Evolutionary conservation across 2,329 filamentous ascomycete genomes (phyloP), one percentile per base, ranked within the genome.

Genomic region (Stemphylium beticola): DNA sequence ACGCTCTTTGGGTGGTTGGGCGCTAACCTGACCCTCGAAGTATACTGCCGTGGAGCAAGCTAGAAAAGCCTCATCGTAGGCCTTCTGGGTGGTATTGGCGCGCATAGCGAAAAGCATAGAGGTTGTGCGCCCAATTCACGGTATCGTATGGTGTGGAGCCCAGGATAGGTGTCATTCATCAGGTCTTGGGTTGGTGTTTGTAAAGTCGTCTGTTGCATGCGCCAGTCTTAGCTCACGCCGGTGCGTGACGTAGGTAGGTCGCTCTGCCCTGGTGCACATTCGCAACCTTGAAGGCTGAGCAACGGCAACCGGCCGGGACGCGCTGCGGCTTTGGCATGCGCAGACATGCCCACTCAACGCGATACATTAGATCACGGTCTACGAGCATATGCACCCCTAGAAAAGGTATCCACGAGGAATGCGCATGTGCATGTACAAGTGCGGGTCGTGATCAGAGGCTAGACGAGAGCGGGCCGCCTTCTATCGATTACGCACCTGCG

Each of bases 21-120:
- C 64, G 62, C 78, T 47, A 29, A 96, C 92, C 85, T 96, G 89
- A 74, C 89, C 87, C 79, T 99, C 95, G 76, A 96, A 97, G 78
- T 96, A 97, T 48, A 96, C 91, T 34, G 93, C 93, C 1, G 93
- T 98, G 12, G 93, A 97, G 78, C 93, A 97, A 72, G 89, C 92
- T 67, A 97, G 79, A 78, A 96, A 97, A 76, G 90, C 93, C 76
- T 98, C 92, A 79, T 98, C 93, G 79, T 98, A 98, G 51, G 92
- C 96, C 84, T 96, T 97, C 79, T 98, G 93, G 76, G 97, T 86
- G 59, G 87, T 87, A 72, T 86, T 87, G 74, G 80, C 79, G 71
- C 82, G 81, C 78, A 83, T 83, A 32, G 53, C 59, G 36, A 41
- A 55, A 34, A 49, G 54, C 46, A 52, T 55, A 34, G 44, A 40